phyloP scores from a whole-genome alignment of 1,284 basidiomycete species.

The Sporisorium sorghi region DNA sequence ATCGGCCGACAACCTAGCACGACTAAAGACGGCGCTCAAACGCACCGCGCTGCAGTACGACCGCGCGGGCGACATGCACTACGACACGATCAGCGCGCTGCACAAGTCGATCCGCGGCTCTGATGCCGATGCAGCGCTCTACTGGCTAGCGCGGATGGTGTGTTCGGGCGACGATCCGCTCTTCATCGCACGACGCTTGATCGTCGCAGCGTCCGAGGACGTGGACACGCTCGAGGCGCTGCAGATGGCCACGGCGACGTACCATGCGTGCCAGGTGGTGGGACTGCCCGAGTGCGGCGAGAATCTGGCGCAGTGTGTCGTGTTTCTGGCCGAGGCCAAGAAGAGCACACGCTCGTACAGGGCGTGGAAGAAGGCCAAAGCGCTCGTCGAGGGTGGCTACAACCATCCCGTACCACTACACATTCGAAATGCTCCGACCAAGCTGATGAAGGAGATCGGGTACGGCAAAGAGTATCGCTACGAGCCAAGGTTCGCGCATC shows the following conservation, averaged over 20 bases:
- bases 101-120: conserved; percentile 87
- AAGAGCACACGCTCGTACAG: conserved; percentile 78
- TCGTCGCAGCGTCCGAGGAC: conserved; percentile 87
- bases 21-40: conserved; percentile 52
- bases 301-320: conserved; percentile 80
- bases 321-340: conserved; percentile 83
- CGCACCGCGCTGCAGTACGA: conserved; percentile 63
- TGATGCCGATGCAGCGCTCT: conserved; percentile 83
- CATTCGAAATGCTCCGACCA: conserved; percentile 88
- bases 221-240: conserved; percentile 79
- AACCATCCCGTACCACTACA: conserved; percentile 78
- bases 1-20: conserved; percentile 23
- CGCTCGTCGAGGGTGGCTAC: conserved; percentile 48
- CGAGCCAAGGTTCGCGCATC: conserved; percentile 80
- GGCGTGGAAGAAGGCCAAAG: conserved; percentile 63
- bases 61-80: conserved; percentile 71
- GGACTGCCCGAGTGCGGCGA: conserved; percentile 77
- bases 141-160: conserved; percentile 75
- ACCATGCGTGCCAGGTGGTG: conserved; percentile 73
- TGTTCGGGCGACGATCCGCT: conserved; percentile 84
- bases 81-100: conserved; percentile 86
- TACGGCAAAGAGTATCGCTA: conserved; percentile 75
- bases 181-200: conserved; percentile 82
- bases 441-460: conserved; percentile 82
- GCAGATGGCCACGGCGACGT: conserved; percentile 62